Base-by-base conservation (phyloP, 164 flowering plant species). In the Tetracentron sinense region DNA sequence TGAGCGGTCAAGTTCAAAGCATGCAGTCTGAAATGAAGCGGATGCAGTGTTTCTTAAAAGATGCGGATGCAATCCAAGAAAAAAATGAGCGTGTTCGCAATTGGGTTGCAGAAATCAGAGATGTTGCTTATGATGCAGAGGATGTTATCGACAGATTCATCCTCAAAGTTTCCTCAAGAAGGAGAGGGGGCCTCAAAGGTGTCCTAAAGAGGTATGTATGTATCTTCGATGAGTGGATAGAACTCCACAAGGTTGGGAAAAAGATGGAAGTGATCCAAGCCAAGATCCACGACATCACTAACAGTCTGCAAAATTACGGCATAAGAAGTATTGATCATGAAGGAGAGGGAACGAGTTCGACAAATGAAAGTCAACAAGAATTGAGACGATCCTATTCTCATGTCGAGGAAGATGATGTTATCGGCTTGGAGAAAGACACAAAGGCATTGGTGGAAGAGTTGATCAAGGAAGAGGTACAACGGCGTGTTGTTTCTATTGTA, bases 391-490 rank as follows among this genome's bases (percentile, higher is more conserved):
- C 8, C 44, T 8, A 12, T 38, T 16, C 44, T 8, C 14, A 16
- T 16, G 1, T 8, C 2, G 28, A 21, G 8, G 56, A 51, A 14
- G 28, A 49, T 21, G 2, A 19, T 52, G 27, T 57, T 23, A 33
- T 63, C 2, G 72, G 72, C 19, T 48, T 69, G 3, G 58, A 56
- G 35, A 31, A 56, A 2, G 44, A 42, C 0, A 38, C 27, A 6
- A 51, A 38, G 17, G 16, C 8, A 4, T 19, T 69, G 48, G 30
- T 49, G 7, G 16, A 7, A 6, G 42, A n/a, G 11, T 16, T 69
- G 28, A 15, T 49, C 7, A 23, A 51, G 0, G 63, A 47, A 6
- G 63, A 56, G n/a, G 17, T 4, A 0, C 25, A 20, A 12, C 42
- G 42, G 3, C 7, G 44, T 5, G 55, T 60, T 0, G 21, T 46